Evolutionary conservation across 2,329 filamentous ascomycete species (phyloP).

Genomic region (Colletotrichum sp.): DNA sequence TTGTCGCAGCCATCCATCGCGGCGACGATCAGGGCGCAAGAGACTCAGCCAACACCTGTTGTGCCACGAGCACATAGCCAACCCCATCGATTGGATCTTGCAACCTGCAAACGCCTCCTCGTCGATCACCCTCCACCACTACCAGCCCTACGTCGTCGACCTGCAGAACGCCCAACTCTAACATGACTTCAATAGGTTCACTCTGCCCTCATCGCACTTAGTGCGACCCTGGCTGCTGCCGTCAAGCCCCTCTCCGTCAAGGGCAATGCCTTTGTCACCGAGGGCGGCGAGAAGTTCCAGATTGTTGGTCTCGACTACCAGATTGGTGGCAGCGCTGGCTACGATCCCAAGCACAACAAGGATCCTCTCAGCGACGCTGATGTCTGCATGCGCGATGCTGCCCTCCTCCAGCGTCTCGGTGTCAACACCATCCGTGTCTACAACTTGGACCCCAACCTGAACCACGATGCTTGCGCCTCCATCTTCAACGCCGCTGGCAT

Average conservation of each 20-base stretch:
- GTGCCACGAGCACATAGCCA: neutral
- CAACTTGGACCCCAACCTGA: conserved; percentile 68
- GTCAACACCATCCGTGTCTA: conserved; percentile 74
- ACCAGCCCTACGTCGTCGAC: neutral
- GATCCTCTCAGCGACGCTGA: conserved; percentile 66
- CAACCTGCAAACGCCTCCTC: neutral
- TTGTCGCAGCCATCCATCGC: neutral
- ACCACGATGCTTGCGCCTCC: conserved; percentile 70
- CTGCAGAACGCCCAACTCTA: neutral
- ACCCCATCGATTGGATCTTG: neutral
- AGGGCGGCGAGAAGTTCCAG: conserved; percentile 66
- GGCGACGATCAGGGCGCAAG: neutral
- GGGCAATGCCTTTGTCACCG: conserved; percentile 65
- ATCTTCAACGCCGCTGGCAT: conserved; percentile 74
- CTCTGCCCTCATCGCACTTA: conserved; percentile 55
- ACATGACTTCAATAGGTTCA: conserved; percentile 32
- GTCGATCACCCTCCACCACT: neutral
- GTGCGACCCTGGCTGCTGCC: conserved; percentile 58
- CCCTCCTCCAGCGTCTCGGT: conserved; percentile 67
- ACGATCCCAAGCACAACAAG: conserved; percentile 56
- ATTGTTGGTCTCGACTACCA: conserved; percentile 73
- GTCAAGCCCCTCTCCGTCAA: conserved; percentile 62
- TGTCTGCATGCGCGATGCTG: conserved; percentile 67
- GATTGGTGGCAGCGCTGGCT: conserved; percentile 68
- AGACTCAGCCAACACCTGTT: neutral